These are phyloP conservation scores for Rhododendron henanense DNA, from an alignment of 148 eudicot species.

Conservation along the genomic window DNA sequence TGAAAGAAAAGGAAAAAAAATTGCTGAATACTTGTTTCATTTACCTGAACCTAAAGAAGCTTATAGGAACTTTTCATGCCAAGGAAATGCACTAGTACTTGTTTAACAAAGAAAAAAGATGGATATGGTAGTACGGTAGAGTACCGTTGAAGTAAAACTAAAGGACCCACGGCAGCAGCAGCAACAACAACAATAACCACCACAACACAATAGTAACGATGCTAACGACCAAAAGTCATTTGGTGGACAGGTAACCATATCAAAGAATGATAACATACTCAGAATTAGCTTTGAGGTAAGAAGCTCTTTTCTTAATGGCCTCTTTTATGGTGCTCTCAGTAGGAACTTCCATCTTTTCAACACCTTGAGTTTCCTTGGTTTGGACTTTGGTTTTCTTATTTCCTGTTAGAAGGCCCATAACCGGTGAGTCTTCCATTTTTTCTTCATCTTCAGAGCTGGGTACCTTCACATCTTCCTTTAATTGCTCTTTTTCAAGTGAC, in stretches of 20 bases:
- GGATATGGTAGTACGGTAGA: not conserved
- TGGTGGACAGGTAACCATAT: not conserved
- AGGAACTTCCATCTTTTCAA: conserved; percentile 33
- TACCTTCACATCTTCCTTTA: conserved; percentile 36
- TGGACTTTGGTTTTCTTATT: conserved; percentile 38
- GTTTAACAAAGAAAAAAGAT: not conserved
- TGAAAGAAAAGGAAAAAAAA: conserved; percentile 12
- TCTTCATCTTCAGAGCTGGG: conserved; percentile 38
- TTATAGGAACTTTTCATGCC: not conserved
- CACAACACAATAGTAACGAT: not conserved
- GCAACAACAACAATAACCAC: not conserved
- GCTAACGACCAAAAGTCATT: not conserved
- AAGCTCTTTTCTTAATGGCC: conserved; percentile 63
- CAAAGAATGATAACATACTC: conserved; percentile 42
- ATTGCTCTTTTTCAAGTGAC: conserved; percentile 27
- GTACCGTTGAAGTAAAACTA: conserved; percentile 5
- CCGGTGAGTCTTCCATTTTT: conserved; percentile 74
- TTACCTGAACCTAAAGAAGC: not conserved
- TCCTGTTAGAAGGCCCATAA: conserved; percentile 71
- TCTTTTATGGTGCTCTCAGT: conserved; percentile 55
- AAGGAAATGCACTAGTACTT: not conserved
- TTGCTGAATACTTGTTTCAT: conserved; percentile 5
- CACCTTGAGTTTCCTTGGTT: conserved; percentile 27
- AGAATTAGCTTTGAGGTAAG: conserved; percentile 63
- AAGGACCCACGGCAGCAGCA: not conserved